phyloP scores from a whole-genome alignment of 2,329 filamentous ascomycete species.

The Teratosphaeria epicoccoides region DNA sequence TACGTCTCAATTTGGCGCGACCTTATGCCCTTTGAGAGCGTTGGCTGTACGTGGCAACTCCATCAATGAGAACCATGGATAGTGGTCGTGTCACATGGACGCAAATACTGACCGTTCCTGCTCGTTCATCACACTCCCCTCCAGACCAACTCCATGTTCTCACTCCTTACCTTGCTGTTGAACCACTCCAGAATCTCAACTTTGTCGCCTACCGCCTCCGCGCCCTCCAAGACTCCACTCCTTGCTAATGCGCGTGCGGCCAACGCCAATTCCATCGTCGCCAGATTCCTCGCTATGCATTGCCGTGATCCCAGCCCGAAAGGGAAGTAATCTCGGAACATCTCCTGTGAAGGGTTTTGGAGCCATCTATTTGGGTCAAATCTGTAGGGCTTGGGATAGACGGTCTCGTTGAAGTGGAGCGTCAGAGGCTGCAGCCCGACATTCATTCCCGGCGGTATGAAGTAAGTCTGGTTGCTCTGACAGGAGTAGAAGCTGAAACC shows the following conservation, averaged over 20 bases:
- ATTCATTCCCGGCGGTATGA: slow-evolving; percentile 32
- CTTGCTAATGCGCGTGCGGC: slow-evolving; percentile 34
- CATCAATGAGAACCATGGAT: too few relatives aligned
- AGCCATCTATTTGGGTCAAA: slow-evolving; percentile 44
- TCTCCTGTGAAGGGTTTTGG: slow-evolving; percentile 24
- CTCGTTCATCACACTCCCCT: too few relatives aligned
- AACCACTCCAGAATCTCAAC: slow-evolving; percentile 48
- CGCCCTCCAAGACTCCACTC: slow-evolving; percentile 36
- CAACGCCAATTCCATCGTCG: slow-evolving; percentile 34
- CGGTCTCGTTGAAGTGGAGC: slow-evolving; percentile 35
- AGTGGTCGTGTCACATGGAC: too few relatives aligned
- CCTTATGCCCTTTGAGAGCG: too few relatives aligned
- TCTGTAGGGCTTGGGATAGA: slow-evolving; percentile 33
- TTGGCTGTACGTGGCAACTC: too few relatives aligned
- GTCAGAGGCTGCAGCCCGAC: slow-evolving; percentile 38
- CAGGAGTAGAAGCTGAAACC: slow-evolving; percentile 26
- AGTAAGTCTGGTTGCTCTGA: slow-evolving; percentile 7
- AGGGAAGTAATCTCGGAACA: slow-evolving; percentile 36
- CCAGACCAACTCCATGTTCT: slow-evolving; percentile 35
- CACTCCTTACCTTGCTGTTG: slow-evolving; percentile 42
- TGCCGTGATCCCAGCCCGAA: slow-evolving; percentile 40
- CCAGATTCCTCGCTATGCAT: slow-evolving; percentile 43
- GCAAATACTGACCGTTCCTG: too few relatives aligned
- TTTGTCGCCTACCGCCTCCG: slow-evolving; percentile 29
- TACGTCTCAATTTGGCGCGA: too few relatives aligned